phyloP scores from a whole-genome alignment of 176 grass and related monocot species.

The Pharus latifolius region DNA sequence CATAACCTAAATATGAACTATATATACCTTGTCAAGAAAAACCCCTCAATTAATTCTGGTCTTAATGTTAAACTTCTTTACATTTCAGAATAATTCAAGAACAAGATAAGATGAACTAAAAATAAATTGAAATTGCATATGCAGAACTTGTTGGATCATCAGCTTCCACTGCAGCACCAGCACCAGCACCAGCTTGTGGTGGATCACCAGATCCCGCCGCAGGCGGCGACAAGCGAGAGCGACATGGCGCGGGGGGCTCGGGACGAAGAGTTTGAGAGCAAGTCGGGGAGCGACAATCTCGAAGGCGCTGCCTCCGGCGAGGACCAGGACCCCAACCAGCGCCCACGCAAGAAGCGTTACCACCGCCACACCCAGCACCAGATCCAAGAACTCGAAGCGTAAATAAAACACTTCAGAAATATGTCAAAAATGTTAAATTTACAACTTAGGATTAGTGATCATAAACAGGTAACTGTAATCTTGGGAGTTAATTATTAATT shows the following conservation, averaged over 20 bases:
- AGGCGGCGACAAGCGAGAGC: conserved; percentile 31
- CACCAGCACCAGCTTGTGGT: conserved; percentile 19
- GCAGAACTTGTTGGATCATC: conserved; percentile 44
- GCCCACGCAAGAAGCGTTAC: conserved; percentile 84
- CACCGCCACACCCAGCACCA: conserved; percentile 97
- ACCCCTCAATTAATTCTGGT: no score
- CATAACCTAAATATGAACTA: no score
- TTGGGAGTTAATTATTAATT: no score
- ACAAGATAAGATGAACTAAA: no score
- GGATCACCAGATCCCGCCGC: conserved; percentile 39
- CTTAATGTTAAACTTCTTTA: no score
- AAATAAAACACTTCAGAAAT: no score
- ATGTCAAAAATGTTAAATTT: no score
- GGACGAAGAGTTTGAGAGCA: conserved; percentile 60
- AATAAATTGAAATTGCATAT: no score
- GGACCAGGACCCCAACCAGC: conserved; percentile 52
- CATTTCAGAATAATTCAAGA: no score
- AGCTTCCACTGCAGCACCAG: conserved; percentile 18
- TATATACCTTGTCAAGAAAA: not conserved
- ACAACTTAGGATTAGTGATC: no score
- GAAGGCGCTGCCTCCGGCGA: conserved; percentile 25
- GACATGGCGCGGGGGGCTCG: conserved; percentile 14
- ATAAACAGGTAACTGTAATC: no score
- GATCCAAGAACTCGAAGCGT: conserved; percentile 82
- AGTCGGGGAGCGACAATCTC: conserved; percentile 71